Percentiles rank a stretch among this genome's conserved stretches.
phyloP scores from a whole-genome alignment of 331 rosid species.

The Malus hybrid region DNA sequence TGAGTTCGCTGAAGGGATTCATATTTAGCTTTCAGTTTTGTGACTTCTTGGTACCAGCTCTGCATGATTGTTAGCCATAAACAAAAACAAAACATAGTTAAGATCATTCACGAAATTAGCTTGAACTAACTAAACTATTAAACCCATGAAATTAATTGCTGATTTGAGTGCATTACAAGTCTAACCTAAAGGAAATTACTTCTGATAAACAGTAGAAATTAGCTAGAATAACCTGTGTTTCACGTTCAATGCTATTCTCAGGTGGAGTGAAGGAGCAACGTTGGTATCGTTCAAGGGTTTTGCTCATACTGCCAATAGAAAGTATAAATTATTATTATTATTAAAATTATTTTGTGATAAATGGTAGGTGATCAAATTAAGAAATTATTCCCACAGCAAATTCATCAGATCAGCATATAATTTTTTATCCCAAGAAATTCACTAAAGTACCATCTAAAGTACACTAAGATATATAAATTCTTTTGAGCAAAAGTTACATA shows the following conservation, averaged over 20 bases:
- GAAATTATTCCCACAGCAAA: neutral
- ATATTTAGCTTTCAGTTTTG: conserved; percentile 62
- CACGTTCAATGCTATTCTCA: conserved; percentile 37
- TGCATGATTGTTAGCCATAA: conserved; percentile 13
- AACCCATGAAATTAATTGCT: neutral
- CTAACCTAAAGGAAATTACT: no score
- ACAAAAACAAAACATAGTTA: neutral
- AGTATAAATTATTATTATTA: neutral
- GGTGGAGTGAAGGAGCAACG: conserved; percentile 52
- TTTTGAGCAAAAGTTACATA: neutral
- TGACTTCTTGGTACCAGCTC: conserved; percentile 78
- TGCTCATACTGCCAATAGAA: conserved; percentile 24
- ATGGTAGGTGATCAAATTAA: neutral
- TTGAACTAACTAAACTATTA: no score
- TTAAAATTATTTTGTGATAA: neutral
- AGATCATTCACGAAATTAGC: neutral
- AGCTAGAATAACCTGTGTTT: conserved; percentile 51
- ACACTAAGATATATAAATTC: no score
- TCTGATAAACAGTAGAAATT: neutral
- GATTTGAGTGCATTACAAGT: neutral
- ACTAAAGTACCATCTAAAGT: neutral
- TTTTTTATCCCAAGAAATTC: neutral
- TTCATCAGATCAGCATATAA: no score
- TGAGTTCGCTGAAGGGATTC: conserved; percentile 81
- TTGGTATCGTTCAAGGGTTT: conserved; percentile 78